phyloP scores from a whole-genome alignment of 805 yeast genomes.

The Metschnikowia similis region DNA sequence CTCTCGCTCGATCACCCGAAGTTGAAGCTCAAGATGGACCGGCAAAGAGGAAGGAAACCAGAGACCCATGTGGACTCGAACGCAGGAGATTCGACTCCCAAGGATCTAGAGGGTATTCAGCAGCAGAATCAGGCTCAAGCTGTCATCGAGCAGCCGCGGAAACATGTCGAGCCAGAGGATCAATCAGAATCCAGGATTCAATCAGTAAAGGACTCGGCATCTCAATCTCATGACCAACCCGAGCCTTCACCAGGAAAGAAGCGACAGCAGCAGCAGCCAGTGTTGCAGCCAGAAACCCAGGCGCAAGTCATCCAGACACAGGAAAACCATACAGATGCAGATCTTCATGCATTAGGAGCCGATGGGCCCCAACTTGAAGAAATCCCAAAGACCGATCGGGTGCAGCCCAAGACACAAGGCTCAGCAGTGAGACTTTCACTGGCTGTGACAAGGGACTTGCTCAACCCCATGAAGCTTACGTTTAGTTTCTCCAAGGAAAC shows the following conservation, averaged over 20 bases:
- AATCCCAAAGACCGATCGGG: neutral
- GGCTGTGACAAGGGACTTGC: slow-evolving; percentile 8
- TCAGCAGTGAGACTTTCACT: neutral
- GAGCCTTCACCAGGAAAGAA: no score
- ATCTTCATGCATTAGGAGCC: no score
- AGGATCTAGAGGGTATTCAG: no score
- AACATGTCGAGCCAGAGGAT: neutral
- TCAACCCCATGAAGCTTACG: slow-evolving; percentile 6
- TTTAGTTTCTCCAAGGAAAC: slow-evolving; percentile 8
- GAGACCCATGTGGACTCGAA: neutral
- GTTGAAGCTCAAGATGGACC: neutral
- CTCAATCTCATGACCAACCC: no score
- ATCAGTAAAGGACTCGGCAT: no score
- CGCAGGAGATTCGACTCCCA: no score
- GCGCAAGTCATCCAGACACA: no score
- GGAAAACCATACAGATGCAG: no score
- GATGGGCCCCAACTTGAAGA: no score
- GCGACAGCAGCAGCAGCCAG: no score
- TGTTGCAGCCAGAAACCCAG: no score
- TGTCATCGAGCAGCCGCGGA: neutral
- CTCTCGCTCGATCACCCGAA: neutral
- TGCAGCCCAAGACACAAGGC: neutral
- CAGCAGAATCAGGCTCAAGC: no score
- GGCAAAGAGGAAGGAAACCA: neutral
- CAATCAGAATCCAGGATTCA: neutral